Base-by-base conservation (phyloP, 805 yeast genomes). In the Pichia manshurica region DNA sequence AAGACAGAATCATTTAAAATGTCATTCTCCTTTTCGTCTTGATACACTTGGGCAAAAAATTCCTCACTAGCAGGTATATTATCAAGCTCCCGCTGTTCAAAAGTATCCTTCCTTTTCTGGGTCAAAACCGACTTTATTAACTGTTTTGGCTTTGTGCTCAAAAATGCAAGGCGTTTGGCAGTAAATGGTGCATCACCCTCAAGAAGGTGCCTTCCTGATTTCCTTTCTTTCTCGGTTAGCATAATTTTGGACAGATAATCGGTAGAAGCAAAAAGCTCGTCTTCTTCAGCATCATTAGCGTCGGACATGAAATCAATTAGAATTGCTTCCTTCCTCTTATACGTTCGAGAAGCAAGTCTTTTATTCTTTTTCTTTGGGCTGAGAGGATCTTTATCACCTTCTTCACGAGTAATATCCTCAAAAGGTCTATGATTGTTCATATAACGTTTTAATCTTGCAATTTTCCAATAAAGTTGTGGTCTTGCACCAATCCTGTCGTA, bases 401-500 rank as follows among this genome's bases (percentile, higher is more conserved):
- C 20, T 2, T 37, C 29, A 12, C 29, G 10, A 6, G 15, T 13
- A 3, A 19, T 17, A 17, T 46, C 36, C 3, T 21, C 23, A 21
- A 22, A 23, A 13, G 29, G 20, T 32, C 31, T 39, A 23, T 36
- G 7, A 25, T 25, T 25, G 29, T 10, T 36, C 13, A 22, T 20
- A 16, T 16, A 33, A 10, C 28, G 49, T 28, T 47, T 52, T n/a
- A 47, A n/a, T 21, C 51, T 37, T n/a, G 47, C 25, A 39, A 91
- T 84, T 64, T 84, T 85, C 97, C 97, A 91, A 65, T 87, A 95
- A 54, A 87, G 91, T 17, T 23, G 9, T 13, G 91, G 85, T 8
- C 97, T 97, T 25, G 95, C 77, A 96, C 97, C 90, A 61, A 80
- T 84, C 29, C 72, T 81, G 61, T 89, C 96, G 64, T 88, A 88